Evolutionary conservation across 2,329 filamentous ascomycete species (phyloP), one percentile per base, ranked within the genome.

Genomic region (Plectosphaerella plurivora): DNA sequence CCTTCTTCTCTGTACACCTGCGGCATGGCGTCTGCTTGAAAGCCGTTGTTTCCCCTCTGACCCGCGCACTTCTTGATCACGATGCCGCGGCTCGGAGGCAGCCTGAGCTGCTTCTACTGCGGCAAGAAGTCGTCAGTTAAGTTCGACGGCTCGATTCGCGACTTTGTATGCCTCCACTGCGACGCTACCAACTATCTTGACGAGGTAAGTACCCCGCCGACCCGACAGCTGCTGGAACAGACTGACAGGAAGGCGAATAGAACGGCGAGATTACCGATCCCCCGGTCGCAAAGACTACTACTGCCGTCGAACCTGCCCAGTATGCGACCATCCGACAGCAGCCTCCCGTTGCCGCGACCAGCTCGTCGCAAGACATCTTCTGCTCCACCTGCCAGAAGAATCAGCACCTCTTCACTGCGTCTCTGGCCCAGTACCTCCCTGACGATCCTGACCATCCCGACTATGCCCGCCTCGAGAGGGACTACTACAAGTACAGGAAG

Each of bases 191-290:
- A 97, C 69, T 89, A 90, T 72, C 76, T 97, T 33, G 94, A 99
- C 66, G 79, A 93, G 74, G 91, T 94, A 73, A 54, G 25, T 36
- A 18, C 15, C 33, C 53, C 9, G 42, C 51, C 51, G 16, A 52
- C 3, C 44, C 8, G 14, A 15, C n/a, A n/a, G n/a, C n/a, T n/a
- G n/a, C 22, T 22, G 25, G 25, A 15, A 28, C 7, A 46, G 44
- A 46, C 22, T 46, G 15, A 25, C 44, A 33, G 28, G 7, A 33
- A 46, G 14, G 44, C 44, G 20, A 45, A 37, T 63, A 94, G 88
- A 83, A 90, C 66, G 93, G 93, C 63, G 85, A 95, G 49, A 94
- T 97, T 59, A 88, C 89, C 52, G 93, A 99, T 68, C 90, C 92
- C 24, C 91, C 90, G 3, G 76, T 85, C 22, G 72, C 78, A 18